Evolutionary conservation across 306 rosid species (phyloP), one percentile per base, ranked within the genome.

Genomic region (Rosa chinensis): DNA sequence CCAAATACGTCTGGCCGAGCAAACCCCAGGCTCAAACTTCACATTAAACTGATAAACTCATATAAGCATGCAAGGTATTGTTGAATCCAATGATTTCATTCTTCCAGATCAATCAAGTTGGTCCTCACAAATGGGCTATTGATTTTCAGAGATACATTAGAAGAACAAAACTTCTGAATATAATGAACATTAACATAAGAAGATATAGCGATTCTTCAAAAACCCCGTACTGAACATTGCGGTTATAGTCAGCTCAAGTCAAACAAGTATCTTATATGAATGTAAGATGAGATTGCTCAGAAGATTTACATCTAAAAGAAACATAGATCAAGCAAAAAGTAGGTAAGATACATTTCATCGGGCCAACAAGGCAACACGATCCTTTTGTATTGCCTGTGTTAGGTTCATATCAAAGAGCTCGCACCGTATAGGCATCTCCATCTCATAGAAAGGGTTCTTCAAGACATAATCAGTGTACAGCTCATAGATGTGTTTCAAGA

Each of bases 361-460:
- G 53, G 92, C 92, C 81, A 95, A 78, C 80, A 91, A 81, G 40
- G 92, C 89, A 76, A 91, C 97, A 70, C 91, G 94, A 40, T 95
- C 99, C 89, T 92, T 95, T 35, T 95, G 97, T 48, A 95, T 83
- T 40, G 94, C 94, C 82, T 86, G 92, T 2, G 90, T 78, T 16
- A 92, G 78, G 89, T 88, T 89, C 77, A 89, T 91, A 48, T 95
- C 99, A 28, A 92, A 95, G 77, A 92, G 98, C 85, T 95, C 99
- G 62, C 98, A 95, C 12, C 98, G 88, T 66, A 91, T 89, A 20
- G 99, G 98, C 99, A 95, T 95, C 92, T 95, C 99, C 95, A 95
- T 90, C 86, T 95, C 98, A 82, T 95, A 95, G 86, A 95, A 92
- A 11, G 98, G 99, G 59, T 92, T 95, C 94, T 95, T 95, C 90